Evolutionary conservation across 129 eudicot genomes (phyloP), one percentile per base, ranked within the genome.

Genomic region (Deinandra increscens): DNA sequence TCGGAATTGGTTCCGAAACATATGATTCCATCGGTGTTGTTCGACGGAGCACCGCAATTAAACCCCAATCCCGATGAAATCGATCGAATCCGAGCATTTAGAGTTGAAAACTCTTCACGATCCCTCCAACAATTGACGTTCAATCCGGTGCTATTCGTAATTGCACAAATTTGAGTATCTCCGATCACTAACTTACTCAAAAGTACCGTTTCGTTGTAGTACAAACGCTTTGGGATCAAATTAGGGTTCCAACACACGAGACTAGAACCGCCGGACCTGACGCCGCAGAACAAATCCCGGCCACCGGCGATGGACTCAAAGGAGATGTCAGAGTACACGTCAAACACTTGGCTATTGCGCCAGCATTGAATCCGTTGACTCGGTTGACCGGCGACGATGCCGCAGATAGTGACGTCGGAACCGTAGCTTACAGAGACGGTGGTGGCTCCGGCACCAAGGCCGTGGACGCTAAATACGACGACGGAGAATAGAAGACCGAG

Each of bases 251-350:
- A 92, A 77, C 96, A 92, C 22, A 84, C 68, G 42, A 92, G 82
- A 60, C 78, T 73, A 17, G 58, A 64, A 2, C 98, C 96, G 60
- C 95, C 98, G 71, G 95, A 84, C 72, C 91, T 73, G 0, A 85
- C 68, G 64, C 86, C 98, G 83, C 96, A 88, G 75, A 92, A 34
- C 42, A 81, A 55, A 68, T 82, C 85, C 58, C 71, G 84, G 39
- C 98, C 98, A 48, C 96, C 98, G 75, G 96, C 83, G 75, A 92
- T 78, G 63, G 76, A 81, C 75, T 85, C 85, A 54, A 89, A 89
- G 9, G 98, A 88, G 71, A 75, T 68, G 41, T 75, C 67, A 9
- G 91, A 84, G 46, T 26, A 76, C 31, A 84, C 38, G 6, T 60
- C 17, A 37, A 77, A 20, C 39, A 69, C 15, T 3, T 31, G 70